Conservation (phyloP, 805 yeast species). For the Danielozyma ontarioensis region DNA sequence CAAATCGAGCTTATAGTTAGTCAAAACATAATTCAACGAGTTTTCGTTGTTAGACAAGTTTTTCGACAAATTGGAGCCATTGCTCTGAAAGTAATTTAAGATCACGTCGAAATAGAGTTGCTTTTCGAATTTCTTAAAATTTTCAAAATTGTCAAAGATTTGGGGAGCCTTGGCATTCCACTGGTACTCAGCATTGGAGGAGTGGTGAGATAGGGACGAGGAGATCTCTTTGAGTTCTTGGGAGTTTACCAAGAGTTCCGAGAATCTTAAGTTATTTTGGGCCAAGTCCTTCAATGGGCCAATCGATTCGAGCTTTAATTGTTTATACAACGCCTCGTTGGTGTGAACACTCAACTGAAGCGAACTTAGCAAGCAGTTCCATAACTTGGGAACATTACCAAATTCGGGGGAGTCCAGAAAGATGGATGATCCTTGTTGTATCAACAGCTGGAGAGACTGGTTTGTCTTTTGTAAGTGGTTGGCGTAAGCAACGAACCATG, state of each 20-base stretch:
- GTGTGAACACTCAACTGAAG: constrained; percentile 44
- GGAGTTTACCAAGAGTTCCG: constrained; percentile 48
- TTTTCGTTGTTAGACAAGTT: constrained; percentile 45
- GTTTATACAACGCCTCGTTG: constrained; percentile 42
- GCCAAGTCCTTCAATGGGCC: constrained; percentile 50
- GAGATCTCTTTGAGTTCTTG: constrained; percentile 38
- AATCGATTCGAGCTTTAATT: constrained; percentile 50
- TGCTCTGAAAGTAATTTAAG: constrained; percentile 50
- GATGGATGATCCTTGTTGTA: neutral
- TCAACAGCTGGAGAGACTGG: neutral
- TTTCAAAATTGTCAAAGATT: constrained; percentile 69
- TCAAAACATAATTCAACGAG: constrained; percentile 60
- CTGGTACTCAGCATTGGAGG: constrained; percentile 40
- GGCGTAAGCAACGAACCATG: constrained; percentile 28
- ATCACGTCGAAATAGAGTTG: constrained; percentile 55
- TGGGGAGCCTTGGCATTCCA: constrained; percentile 81
- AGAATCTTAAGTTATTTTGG: constrained; percentile 50
- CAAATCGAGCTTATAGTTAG: constrained; percentile 29
- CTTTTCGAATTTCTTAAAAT: constrained; percentile 59
- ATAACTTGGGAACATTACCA: constrained; percentile 37
- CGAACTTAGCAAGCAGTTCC: constrained; percentile 46
- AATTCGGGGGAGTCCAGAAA: constrained; percentile 18
- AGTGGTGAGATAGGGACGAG: constrained; percentile 13
- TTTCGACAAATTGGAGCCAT: constrained; percentile 19
- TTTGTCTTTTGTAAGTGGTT: constrained; percentile 8